Evolutionary conservation across 208 protist genomes (phyloP).

Genomic region (Leishmania amazonensis): DNA sequence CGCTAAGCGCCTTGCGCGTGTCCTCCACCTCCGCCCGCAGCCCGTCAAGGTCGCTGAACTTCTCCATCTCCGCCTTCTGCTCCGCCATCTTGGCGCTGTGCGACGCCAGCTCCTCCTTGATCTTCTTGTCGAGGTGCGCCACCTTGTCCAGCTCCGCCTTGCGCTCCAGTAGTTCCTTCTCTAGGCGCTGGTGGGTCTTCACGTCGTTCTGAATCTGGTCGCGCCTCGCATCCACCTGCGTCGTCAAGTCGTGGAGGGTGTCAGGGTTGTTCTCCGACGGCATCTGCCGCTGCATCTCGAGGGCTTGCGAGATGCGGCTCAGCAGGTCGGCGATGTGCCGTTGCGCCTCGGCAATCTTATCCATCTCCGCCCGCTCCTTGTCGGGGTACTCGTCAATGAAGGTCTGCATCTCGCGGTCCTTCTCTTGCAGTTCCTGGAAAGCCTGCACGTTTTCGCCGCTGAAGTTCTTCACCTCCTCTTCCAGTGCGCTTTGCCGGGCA

Average conservation of each 20-base stretch:
- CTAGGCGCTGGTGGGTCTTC: constrained; percentile 83
- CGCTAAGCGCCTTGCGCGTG: constrained; percentile 47
- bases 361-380: constrained; percentile 67
- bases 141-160: constrained; percentile 92
- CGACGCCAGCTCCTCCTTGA: constrained; percentile 84
- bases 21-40: constrained; percentile 71
- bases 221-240: constrained; percentile 77
- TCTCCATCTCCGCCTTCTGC: constrained; percentile 79
- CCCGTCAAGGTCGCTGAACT: constrained; percentile 76
- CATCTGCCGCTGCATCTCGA: constrained; percentile 82
- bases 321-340: constrained; percentile 69
- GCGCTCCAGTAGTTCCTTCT: constrained; percentile 90
- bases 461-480: constrained; percentile 86
- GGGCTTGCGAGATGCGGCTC: constrained; percentile 76
- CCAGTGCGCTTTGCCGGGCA: constrained; percentile 65
- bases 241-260: constrained; percentile 74
- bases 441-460: constrained; percentile 86
- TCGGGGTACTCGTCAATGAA: constrained; percentile 91
- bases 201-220: constrained; percentile 83
- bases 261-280: constrained; percentile 57
- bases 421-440: constrained; percentile 85
- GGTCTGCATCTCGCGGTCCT: constrained; percentile 81
- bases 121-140: constrained; percentile 85
- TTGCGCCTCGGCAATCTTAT: constrained; percentile 63
- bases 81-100: constrained; percentile 80